phyloP scores from a whole-genome alignment of 106 monocot genomes.

The Triglochin maritima region DNA sequence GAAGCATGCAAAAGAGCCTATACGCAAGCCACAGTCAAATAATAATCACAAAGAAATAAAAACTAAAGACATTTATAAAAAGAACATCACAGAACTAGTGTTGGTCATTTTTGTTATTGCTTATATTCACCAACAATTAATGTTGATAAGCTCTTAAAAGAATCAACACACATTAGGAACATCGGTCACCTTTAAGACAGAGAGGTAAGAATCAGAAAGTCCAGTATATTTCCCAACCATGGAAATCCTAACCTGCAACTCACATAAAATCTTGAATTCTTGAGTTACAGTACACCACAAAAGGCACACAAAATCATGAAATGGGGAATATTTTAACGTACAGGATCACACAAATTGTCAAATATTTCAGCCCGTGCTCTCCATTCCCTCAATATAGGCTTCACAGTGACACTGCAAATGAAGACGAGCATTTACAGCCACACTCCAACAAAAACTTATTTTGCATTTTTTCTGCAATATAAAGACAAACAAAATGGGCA shows the following conservation, averaged over 20 bases:
- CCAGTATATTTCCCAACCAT: constrained; percentile 98
- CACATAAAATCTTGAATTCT: background rate
- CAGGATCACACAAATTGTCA: constrained; percentile 56
- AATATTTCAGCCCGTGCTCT: constrained; percentile 46
- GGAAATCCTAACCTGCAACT: constrained; percentile 84
- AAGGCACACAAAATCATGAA: background rate
- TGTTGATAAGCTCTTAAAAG: too few relatives aligned
- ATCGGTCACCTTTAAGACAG: constrained; percentile 65
- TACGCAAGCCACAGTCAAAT: constrained; percentile 5
- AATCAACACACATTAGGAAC: background rate
- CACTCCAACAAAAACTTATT: too few relatives aligned
- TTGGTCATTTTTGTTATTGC: too few relatives aligned
- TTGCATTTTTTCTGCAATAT: background rate
- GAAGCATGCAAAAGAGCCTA: constrained; percentile 96
- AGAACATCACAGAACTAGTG: too few relatives aligned
- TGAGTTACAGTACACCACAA: background rate
- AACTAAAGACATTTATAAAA: background rate
- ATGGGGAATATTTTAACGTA: constrained; percentile 14
- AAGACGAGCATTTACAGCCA: background rate
- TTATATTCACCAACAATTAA: too few relatives aligned
- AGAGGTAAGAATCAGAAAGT: constrained; percentile 88
- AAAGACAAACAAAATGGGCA: constrained; percentile 1
- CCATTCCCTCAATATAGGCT: constrained; percentile 72
- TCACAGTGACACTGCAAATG: constrained; percentile 26
- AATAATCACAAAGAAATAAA: background rate